These are phyloP conservation scores for Juncus inflexus DNA, from an alignment of 176 grass and related monocot species.

Conservation along the genomic window DNA sequence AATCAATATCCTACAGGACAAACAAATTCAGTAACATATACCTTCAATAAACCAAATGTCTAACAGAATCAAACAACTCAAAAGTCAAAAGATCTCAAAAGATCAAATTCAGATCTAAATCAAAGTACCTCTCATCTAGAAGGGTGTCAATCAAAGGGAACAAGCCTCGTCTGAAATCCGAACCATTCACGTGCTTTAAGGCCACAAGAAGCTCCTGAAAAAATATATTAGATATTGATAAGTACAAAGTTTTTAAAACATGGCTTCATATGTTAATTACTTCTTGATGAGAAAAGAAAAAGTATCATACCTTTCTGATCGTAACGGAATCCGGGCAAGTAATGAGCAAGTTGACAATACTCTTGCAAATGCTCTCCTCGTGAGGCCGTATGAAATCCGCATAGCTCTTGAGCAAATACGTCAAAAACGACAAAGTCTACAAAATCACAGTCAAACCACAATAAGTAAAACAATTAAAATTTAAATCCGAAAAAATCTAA, in stretches of 20 bases:
- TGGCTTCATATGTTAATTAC: slow-evolving; percentile 4
- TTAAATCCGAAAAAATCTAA: slow-evolving; percentile 2
- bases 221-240: slow-evolving; percentile 16
- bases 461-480: slow-evolving; percentile 15
- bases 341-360: slow-evolving; percentile 96
- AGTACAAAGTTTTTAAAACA: slow-evolving; percentile 22
- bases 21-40: slow-evolving; percentile 26
- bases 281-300: neutral
- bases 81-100: neutral
- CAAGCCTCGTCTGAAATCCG: slow-evolving; percentile 79
- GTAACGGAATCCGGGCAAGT: slow-evolving; percentile 97
- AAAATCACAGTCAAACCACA: slow-evolving; percentile 30
- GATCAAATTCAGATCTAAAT: neutral
- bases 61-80: neutral
- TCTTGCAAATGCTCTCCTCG: slow-evolving; percentile 99
- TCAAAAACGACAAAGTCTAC: slow-evolving; percentile 91
- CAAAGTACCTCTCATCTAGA: slow-evolving; percentile 87
- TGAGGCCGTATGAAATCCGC: slow-evolving; percentile 86
- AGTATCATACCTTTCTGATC: slow-evolving; percentile 68
- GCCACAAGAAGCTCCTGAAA: slow-evolving; percentile 85
- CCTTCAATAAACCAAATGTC: neutral
- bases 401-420: slow-evolving; percentile 92
- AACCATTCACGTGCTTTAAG: slow-evolving; percentile 93
- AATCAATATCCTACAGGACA: slow-evolving; percentile 77
- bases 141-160: slow-evolving; percentile 98